These are phyloP conservation scores for Tricholoma bakamatsutake DNA, from an alignment of 768 basidiomycete species.

Conservation along the genomic window DNA sequence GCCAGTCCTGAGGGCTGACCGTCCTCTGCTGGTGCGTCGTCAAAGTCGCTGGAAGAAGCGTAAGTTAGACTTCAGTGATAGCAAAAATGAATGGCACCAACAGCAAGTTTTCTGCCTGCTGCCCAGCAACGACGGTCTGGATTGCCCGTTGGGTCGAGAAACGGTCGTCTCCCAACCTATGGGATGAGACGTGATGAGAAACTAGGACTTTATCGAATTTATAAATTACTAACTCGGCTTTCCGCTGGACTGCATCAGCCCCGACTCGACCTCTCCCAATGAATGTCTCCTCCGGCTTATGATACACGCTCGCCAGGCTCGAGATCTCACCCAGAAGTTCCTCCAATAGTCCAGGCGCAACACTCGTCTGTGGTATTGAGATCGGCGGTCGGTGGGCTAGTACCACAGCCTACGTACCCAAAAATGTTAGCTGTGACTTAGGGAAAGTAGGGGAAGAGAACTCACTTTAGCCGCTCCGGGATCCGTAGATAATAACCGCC, in stretches of 20 bases:
- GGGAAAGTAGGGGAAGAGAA: neutral
- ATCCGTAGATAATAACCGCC: constrained; percentile 92
- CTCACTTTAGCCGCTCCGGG: constrained; percentile 90
- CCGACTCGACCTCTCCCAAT: constrained; percentile 88
- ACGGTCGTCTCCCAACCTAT: constrained; percentile 61
- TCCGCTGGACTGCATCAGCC: constrained; percentile 68
- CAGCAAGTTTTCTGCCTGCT: constrained; percentile 92
- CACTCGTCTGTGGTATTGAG: constrained; percentile 85
- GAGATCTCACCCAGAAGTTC: constrained; percentile 90
- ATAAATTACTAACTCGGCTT: constrained; percentile 43
- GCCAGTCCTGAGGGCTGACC: constrained; percentile 71
- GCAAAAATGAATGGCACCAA: constrained; percentile 18
- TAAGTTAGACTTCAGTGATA: neutral
- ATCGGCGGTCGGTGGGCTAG: constrained; percentile 91
- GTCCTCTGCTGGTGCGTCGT: constrained; percentile 58
- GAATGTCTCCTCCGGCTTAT: constrained; percentile 95
- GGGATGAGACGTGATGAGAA: neutral
- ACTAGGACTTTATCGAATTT: neutral
- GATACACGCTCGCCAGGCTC: constrained; percentile 89
- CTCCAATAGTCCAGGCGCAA: constrained; percentile 81
- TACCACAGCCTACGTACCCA: constrained; percentile 58
- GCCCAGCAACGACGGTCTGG: constrained; percentile 87
- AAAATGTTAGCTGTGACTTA: neutral
- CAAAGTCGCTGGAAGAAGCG: constrained; percentile 60
- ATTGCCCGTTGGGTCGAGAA: constrained; percentile 75